phyloP scores from a whole-genome alignment of 805 yeast genomes.

The Jamesozyma rosinii region DNA sequence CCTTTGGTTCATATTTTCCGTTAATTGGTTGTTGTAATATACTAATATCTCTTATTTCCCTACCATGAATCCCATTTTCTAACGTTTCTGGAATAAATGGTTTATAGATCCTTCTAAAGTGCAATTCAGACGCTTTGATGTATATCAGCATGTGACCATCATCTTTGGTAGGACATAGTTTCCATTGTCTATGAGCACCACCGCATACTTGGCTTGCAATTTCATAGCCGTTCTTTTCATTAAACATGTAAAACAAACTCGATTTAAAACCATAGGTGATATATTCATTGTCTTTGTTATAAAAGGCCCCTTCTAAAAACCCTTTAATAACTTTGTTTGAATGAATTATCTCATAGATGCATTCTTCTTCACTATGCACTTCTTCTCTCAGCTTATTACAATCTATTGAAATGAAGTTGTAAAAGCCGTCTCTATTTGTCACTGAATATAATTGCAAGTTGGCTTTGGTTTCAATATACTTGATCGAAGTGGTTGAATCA shows the following conservation, averaged over 20 bases:
- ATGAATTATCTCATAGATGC: constrained; percentile 30
- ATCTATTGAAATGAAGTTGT: constrained; percentile 34
- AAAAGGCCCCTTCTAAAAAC: constrained; percentile 65
- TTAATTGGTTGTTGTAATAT: constrained; percentile 33
- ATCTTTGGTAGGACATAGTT: constrained; percentile 29
- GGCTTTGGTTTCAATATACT: constrained; percentile 28
- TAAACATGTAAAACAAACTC: constrained; percentile 68
- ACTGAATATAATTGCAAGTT: constrained; percentile 31
- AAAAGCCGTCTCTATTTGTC: constrained; percentile 62
- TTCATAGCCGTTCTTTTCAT: constrained; percentile 69
- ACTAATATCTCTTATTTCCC: constrained; percentile 75
- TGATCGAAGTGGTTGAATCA: constrained; percentile 56
- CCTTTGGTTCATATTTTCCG: constrained; percentile 11
- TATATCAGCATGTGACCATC: constrained; percentile 41
- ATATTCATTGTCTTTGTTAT: constrained; percentile 37
- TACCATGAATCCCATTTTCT: constrained; percentile 72
- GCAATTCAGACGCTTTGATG: constrained; percentile 47
- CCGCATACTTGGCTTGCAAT: constrained; percentile 70
- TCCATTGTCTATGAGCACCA: constrained; percentile 86
- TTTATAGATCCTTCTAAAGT: constrained; percentile 30
- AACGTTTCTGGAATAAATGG: constrained; percentile 29
- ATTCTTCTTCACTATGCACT: constrained; percentile 1
- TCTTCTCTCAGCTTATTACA: constrained; percentile 6
- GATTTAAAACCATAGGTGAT: constrained; percentile 77
- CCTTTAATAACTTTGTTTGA: constrained; percentile 65